Evolutionary conservation across 169 alveolate species (phyloP), one percentile per base, ranked within the genome.

Genomic region (Hepatocystis sp.): DNA sequence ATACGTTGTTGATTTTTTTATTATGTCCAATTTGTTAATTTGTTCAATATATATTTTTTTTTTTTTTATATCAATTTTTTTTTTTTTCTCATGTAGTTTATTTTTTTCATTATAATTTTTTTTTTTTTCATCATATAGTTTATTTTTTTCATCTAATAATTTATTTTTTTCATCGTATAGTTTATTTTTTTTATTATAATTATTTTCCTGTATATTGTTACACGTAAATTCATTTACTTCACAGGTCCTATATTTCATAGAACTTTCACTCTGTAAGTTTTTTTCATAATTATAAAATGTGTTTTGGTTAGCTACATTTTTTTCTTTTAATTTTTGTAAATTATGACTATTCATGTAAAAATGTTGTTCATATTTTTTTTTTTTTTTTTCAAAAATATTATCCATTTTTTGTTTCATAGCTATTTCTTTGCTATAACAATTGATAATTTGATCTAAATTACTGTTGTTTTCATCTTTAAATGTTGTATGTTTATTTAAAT

Each of bases 261-360:
- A 52, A 5, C 40, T 2, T 34, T 7, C n/a, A 51, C 19, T 71
- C 19, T 71, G 86, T 34, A 27, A 17, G 53, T 28, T 65, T 56
- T 56, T 56, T 60, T 3, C 65, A 40, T 39, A 71, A 61, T 52
- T 56, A 49, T 13, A 4, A 56, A 32, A 23, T 56, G 68, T 7
- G 11, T 36, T 58, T 56, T 40, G 19, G 21, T 34, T 2, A 4
- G 10, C 25, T 71, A 32, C 39, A 58, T 51, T 56, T 55, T 71
- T 32, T 32, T 71, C 58, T 40, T 46, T 32, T 56, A 71, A 44
- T 34, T 58, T 34, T 53, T 13, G 13, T 25, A 56, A 71, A 56
- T 71, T 71, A 40, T 56, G 49, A 71, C 76, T 21, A 65, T 71
- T 71, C 71, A 71, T 30, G 30, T 56, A 58, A 71, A 56, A 58